Base-by-base conservation (phyloP, 352 stramenopile species). In the Pelagophyceae sp. region DNA sequence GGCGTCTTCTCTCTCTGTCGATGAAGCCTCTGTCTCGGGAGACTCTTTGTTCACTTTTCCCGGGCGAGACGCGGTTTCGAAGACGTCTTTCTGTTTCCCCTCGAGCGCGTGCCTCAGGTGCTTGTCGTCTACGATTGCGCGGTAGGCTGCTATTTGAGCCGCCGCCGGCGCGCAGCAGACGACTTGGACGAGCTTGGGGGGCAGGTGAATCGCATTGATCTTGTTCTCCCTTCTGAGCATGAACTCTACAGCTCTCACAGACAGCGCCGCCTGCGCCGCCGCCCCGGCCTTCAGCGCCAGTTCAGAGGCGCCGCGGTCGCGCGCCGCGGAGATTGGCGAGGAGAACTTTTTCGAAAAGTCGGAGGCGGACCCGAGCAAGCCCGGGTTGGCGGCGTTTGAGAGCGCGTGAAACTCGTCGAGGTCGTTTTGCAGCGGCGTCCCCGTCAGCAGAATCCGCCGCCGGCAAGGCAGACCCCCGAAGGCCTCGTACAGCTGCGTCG, bases 371-470 rank as follows among this genome's bases (percentile, higher is more conserved):
- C 87, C 89, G 3, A 93, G 79, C 1, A 94, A 82, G 38, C 84
- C 87, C 23, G 84, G 88, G 82, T 95, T 96, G 63, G 86, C 88
- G 78, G 91, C 92, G 72, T 91, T 82, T 0, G 93, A 95, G 95
- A 99, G 98, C 6, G 95, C 95, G 79, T 93, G 99, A 80, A 99
- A 99, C 79, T 99, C 96, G 72, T 98, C 90, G 25, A 99, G 82
- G 85, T 99, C 95, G 80, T 99, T 99, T 79, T 99, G 95, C 93
- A 99, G 98, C 0, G 95, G 95, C 27, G 95, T 99, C 38, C 96
- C 96, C 0, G 95, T 98, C 2, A 99, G 81, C 51, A 99, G 81
- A 5, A 99, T 90, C 45, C 96, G 89, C 23, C 94, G 93, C 76
- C 90, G 87, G 65, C 93, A 96, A 0, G 90, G 84, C 25, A 98